Percentiles rank a stretch among this genome's conserved stretches.
phyloP scores from a whole-genome alignment of 208 protist species.

The Leishmania tropica region DNA sequence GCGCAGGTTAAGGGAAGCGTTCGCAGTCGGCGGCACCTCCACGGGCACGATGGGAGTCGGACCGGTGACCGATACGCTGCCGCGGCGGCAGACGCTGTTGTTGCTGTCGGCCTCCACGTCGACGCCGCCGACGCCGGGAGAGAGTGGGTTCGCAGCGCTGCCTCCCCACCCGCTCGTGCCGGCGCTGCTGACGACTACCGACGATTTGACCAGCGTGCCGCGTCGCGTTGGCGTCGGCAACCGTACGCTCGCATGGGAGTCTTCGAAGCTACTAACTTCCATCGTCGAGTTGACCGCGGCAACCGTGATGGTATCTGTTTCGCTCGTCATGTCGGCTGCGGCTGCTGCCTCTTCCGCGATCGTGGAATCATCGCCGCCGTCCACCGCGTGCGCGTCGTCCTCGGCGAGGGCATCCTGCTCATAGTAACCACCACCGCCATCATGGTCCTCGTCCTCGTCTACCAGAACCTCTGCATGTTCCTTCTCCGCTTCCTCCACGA shows the following conservation, averaged over 20 bases:
- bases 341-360: not conserved
- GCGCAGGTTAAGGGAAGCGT: not conserved
- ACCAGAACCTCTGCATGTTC: not conserved
- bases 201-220: not conserved
- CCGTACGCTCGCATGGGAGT: not conserved
- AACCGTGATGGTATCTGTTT: not conserved
- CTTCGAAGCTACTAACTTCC: not conserved
- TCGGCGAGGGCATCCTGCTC: slow-evolving; percentile 29
- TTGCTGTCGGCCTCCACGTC: not conserved
- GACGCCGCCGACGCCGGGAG: not conserved
- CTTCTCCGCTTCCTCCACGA: not conserved
- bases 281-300: not conserved
- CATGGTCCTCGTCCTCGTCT: slow-evolving; percentile 7
- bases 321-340: not conserved
- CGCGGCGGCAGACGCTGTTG: not conserved
- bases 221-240: not conserved
- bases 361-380: not conserved
- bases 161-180: not conserved
- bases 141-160: not conserved
- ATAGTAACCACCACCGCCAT: slow-evolving; percentile 28
- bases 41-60: not conserved
- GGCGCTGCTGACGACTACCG: not conserved
- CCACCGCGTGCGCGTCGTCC: slow-evolving; percentile 1
- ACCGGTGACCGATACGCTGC: not conserved
- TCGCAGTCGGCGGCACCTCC: not conserved